Base-by-base conservation (phyloP, 805 yeast genomes). In the Yamadazyma sp. region DNA sequence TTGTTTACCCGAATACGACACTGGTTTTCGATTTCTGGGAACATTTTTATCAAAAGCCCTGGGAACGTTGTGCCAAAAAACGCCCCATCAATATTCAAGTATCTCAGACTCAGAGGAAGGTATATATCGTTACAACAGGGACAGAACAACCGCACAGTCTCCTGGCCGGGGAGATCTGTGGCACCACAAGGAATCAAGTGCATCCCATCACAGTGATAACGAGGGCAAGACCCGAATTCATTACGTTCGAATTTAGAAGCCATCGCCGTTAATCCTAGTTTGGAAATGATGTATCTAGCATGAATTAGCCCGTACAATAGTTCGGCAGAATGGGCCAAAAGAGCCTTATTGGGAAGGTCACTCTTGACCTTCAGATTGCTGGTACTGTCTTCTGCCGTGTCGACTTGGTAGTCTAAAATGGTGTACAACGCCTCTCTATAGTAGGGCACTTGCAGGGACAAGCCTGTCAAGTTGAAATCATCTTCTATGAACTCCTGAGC, bases 11-110 rank as follows among this genome's bases (percentile, higher is more conserved):
- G 71, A 41, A 76, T 70, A 40, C 73, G 71, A 48, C 87, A 81
- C 53, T 84, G 88, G 50, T 78, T 77, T 55, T 84, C 95, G 35
- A 89, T 77, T 47, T 88, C 97, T n/a, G 93, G 88, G 64, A 83
- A 89, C 75, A 86, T 84, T 56, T 89, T 85, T 44, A 93, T 78
- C 52, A 93, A 84, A 49, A 93, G 74, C 2, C 96, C 97, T 1
- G 96, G 93, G 65, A 93, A 93, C 23, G 95, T 82, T 0, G 98
- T 88, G 4, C 99, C 98, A 67, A 95, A 93, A 54, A 84, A 93
- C 1, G 98, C 96, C 4, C 99, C 99, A 61, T 93, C 99, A 28
- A 93, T 78, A 54, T 87, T 86, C 41, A 85, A 67, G 60, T 86
- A 90, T 45, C 95, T 72, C n/a, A 90, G 80, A 39, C 89, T 82